Evolutionary conservation across 78 protist genomes (phyloP).

Genomic region (Isochrysis galbana): DNA sequence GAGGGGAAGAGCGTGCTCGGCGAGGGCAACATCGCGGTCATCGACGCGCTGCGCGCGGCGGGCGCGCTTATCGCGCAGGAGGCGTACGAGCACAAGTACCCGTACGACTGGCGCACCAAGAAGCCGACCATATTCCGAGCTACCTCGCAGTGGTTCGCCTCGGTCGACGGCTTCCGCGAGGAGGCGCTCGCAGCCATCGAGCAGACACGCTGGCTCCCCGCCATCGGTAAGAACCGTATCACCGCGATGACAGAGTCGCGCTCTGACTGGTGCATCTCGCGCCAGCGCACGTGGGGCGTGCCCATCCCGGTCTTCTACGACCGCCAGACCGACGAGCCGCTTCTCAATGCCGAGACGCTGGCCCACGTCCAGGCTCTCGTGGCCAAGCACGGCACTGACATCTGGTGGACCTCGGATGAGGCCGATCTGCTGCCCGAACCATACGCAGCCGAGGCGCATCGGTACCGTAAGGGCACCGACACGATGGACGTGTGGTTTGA

Average conservation of each 20-base stretch:
- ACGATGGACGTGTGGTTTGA: slow-evolving; percentile 97
- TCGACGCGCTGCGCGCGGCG: slow-evolving; percentile 26
- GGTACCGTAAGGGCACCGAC: slow-evolving; percentile 71
- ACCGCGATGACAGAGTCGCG: slow-evolving; percentile 67
- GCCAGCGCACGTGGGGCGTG: slow-evolving; percentile 94
- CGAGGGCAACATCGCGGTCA: slow-evolving; percentile 64
- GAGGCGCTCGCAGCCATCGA: slow-evolving; percentile 3
- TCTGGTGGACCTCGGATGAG: slow-evolving; percentile 68
- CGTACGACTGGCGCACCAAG: slow-evolving; percentile 94
- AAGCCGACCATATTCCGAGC: slow-evolving; percentile 84
- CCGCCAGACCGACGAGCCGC: slow-evolving; percentile 18
- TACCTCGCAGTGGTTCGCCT: slow-evolving; percentile 51
- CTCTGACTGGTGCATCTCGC: slow-evolving; percentile 88
- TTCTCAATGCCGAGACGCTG: slow-evolving; percentile 44
- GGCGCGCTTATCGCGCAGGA: slow-evolving; percentile 28
- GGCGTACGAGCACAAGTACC: slow-evolving; percentile 84
- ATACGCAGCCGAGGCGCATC: neutral
- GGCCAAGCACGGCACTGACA: slow-evolving; percentile 71
- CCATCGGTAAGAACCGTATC: slow-evolving; percentile 33
- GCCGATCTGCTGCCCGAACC: slow-evolving; percentile 73
- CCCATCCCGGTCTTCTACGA: slow-evolving; percentile 91
- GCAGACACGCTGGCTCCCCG: slow-evolving; percentile 26
- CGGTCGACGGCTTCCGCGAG: slow-evolving; percentile 45
- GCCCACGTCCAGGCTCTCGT: slow-evolving; percentile 58
- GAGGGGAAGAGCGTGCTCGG: slow-evolving; percentile 65